Base-by-base conservation (phyloP, 257 asterid species). In the Osmanthus fragrans region DNA sequence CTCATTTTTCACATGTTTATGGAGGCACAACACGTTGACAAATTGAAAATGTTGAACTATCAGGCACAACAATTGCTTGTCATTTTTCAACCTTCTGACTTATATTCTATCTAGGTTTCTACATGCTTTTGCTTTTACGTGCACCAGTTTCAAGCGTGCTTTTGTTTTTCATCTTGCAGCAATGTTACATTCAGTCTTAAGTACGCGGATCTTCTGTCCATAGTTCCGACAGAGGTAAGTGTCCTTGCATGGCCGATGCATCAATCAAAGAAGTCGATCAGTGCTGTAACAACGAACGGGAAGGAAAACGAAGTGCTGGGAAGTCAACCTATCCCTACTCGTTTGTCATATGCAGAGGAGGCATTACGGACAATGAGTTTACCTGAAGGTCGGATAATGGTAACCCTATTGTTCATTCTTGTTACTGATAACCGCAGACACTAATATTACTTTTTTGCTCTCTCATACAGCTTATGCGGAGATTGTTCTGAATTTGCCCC, bases 241-340 rank as follows among this genome's bases (percentile, higher is more conserved):
- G 99, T 91, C 75, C 84, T 95, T 73, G 96, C 97, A 70, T 95
- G 98, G 98, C 98, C 97, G 18, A 32, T 80, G 83, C 87, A 85
- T 42, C 18, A 42, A 42, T 42, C 51, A 12, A 42, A 42, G 51
- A 42, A 12, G 3, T 42, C 18, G 16, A 12, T 42, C 16, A 13
- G 49, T 72, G 69, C 79, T 32, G 64, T 79, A 39, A 73, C 88
- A 18, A 27, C 34, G 60, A 83, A 69, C 82, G 78, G 71, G 88
- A 89, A 84, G 76, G 96, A 86, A 65, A 82, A 66, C 70, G 89
- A 77, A 77, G 60, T 77, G 29, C 54, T 65, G 5, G 85, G 84
- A 36, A 76, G 76, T 79, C 85, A 84, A 76, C 82, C 87, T 34
- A 34, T 82, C 80, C 99, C 99, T 4, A 84, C 83, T 40, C 94